Evolutionary conservation across 495 filamentous ascomycete genomes (phyloP).

Genomic region (Monascus purpureus): DNA sequence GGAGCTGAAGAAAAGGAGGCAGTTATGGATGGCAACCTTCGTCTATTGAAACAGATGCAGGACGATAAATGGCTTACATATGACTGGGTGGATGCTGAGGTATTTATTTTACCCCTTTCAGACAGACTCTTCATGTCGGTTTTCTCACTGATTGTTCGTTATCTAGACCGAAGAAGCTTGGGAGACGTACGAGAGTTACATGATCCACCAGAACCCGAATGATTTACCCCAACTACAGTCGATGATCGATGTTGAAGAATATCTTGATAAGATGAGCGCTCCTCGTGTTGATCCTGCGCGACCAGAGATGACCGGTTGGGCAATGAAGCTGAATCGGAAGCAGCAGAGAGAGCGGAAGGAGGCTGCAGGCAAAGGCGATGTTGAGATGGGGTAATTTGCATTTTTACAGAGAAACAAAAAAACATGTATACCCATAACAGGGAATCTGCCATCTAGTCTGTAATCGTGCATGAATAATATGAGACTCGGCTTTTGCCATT

Average conservation of each 20-base stretch:
- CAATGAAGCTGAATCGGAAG: slow-evolving; percentile 35
- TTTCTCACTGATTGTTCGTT: slow-evolving; percentile 8
- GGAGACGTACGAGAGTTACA: slow-evolving; percentile 41
- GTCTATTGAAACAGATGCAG: slow-evolving; percentile 44
- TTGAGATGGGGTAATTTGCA: slow-evolving; percentile 10
- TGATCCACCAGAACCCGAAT: slow-evolving; percentile 41
- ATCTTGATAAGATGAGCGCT: slow-evolving; percentile 51
- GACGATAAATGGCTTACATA: slow-evolving; percentile 54
- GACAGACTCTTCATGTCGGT: too few relatives aligned
- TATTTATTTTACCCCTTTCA: slow-evolving; percentile 13
- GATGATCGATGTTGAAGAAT: slow-evolving; percentile 40
- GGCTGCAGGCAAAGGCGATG: slow-evolving; percentile 10
- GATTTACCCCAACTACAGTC: slow-evolving; percentile 36
- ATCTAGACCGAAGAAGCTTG: slow-evolving; percentile 44
- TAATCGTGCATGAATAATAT: background rate
- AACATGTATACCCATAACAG: background rate
- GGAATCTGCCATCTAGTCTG: background rate
- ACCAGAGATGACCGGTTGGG: slow-evolving; percentile 35
- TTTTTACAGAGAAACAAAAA: background rate
- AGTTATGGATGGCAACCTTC: slow-evolving; percentile 32
- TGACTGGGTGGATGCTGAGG: slow-evolving; percentile 57
- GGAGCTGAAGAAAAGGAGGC: slow-evolving; percentile 41
- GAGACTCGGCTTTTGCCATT: too few relatives aligned
- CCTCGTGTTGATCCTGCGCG: slow-evolving; percentile 41
- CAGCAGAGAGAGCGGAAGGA: slow-evolving; percentile 14